Evolutionary conservation across 2,329 filamentous ascomycete genomes (phyloP).

Genomic region (Aspergillus sp.): DNA sequence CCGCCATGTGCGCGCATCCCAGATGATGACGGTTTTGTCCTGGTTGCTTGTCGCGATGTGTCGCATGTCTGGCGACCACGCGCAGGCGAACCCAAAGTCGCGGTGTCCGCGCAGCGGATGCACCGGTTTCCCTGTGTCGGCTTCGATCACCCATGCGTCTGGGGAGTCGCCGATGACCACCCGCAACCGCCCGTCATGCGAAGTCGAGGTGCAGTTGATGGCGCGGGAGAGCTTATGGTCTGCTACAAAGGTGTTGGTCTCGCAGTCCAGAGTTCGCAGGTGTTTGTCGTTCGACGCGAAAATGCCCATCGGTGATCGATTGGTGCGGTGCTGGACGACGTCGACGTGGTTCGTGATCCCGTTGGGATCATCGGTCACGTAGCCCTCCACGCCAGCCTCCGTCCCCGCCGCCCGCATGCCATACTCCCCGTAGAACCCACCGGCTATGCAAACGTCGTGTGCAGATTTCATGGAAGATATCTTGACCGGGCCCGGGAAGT

Average conservation of each 20-base stretch:
- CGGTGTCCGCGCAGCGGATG: slow-evolving; percentile 31
- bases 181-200: slow-evolving; percentile 35
- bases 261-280: slow-evolving; percentile 46
- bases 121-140: slow-evolving; percentile 32
- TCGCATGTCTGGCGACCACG: slow-evolving; percentile 39
- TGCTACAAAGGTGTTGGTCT: slow-evolving; percentile 33
- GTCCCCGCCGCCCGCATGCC: slow-evolving; percentile 36
- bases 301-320: slow-evolving; percentile 41
- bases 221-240: slow-evolving; percentile 30
- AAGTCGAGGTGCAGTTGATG: slow-evolving; percentile 38
- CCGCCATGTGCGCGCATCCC: slow-evolving; percentile 36
- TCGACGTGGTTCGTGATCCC: slow-evolving; percentile 53
- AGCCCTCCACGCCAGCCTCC: slow-evolving; percentile 33
- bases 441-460: slow-evolving; percentile 43
- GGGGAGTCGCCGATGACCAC: slow-evolving; percentile 36
- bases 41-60: slow-evolving; percentile 40
- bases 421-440: slow-evolving; percentile 51
- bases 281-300: slow-evolving; percentile 51
- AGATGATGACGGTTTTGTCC: slow-evolving; percentile 38
- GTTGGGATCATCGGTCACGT: slow-evolving; percentile 39
- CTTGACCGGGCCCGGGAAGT: slow-evolving; percentile 30
- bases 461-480: slow-evolving; percentile 46
- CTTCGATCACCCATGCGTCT: slow-evolving; percentile 34
- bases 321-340: slow-evolving; percentile 40
- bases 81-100: slow-evolving; percentile 39